Conservation (phyloP, 306 rosid species). For the Rubus idaeus region DNA sequence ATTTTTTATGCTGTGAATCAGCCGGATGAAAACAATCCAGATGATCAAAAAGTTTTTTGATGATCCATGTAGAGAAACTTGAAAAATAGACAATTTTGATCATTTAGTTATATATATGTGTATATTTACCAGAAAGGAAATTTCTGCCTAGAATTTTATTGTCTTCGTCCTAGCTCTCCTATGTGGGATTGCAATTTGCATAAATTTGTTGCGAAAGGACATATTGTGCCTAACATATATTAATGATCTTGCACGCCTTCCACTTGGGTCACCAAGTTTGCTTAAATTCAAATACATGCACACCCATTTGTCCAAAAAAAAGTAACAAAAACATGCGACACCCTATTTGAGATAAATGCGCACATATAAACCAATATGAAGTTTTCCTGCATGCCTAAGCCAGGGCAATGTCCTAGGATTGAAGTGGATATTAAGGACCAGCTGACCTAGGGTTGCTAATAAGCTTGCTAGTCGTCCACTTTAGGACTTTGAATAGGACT, state of each 20-base stretch:
- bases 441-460: too few species aligned
- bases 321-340: too few species aligned
- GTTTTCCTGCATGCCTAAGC: slow-evolving; percentile 1
- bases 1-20: too few species aligned
- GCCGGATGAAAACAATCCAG: too few species aligned
- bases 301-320: too few species aligned
- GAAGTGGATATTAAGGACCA: background rate
- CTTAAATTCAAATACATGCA: background rate
- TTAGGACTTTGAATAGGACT: background rate
- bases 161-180: too few species aligned
- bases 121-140: background rate
- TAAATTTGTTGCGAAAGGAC: slow-evolving; percentile 29
- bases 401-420: background rate
- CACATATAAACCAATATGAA: background rate
- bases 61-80: too few species aligned
- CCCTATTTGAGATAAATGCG: background rate
- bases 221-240: slow-evolving; percentile 15
- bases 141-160: too few species aligned
- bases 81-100: too few species aligned
- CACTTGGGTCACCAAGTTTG: slow-evolving; percentile 34
- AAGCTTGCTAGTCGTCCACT: background rate
- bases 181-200: background rate
- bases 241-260: slow-evolving; percentile 41
- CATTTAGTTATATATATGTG: too few species aligned
- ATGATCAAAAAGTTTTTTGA: too few species aligned